Conservation (phyloP, 345 rosid genomes). For the Laguncularia racemosa region DNA sequence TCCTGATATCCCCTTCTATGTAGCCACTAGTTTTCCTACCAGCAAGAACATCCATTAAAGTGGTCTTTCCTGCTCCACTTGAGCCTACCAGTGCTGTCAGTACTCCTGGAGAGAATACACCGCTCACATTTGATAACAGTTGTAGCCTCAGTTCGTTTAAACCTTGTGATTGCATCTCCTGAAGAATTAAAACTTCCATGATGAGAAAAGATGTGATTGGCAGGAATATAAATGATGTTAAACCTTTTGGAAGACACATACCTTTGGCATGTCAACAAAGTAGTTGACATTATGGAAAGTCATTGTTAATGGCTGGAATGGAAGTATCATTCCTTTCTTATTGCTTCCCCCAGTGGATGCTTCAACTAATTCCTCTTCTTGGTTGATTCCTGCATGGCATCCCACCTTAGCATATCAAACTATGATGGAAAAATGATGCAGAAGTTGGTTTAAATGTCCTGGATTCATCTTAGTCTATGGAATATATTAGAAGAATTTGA, state of each 20-base stretch:
- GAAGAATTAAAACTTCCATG: constrained; percentile 7
- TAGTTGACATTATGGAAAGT: constrained; percentile 87
- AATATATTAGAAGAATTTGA: too few relatives aligned
- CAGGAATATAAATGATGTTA: neutral
- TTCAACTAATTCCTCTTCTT: constrained; percentile 1
- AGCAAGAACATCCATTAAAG: constrained; percentile 94
- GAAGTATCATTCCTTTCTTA: constrained; percentile 88
- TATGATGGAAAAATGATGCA: too few relatives aligned
- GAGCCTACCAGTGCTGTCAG: constrained; percentile 96
- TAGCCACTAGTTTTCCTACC: constrained; percentile 96
- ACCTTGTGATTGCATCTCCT: constrained; percentile 78
- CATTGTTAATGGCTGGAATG: constrained; percentile 86
- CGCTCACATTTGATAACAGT: constrained; percentile 69
- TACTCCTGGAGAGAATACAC: constrained; percentile 91
- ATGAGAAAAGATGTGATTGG: neutral
- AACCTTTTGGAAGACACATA: constrained; percentile 8
- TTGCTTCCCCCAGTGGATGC: constrained; percentile 21
- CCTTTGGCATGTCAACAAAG: constrained; percentile 92
- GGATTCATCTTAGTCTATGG: too few relatives aligned
- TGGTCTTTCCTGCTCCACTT: constrained; percentile 96
- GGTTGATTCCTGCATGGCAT: constrained; percentile 15
- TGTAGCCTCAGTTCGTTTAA: constrained; percentile 63
- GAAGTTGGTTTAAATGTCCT: too few relatives aligned
- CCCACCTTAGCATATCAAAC: too few relatives aligned
- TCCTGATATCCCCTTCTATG: constrained; percentile 72